Percentiles rank a stretch among this genome's conserved stretches.
Conservation (phyloP, 768 basidiomycete species). For the Psilocybe subaeruginosa region DNA sequence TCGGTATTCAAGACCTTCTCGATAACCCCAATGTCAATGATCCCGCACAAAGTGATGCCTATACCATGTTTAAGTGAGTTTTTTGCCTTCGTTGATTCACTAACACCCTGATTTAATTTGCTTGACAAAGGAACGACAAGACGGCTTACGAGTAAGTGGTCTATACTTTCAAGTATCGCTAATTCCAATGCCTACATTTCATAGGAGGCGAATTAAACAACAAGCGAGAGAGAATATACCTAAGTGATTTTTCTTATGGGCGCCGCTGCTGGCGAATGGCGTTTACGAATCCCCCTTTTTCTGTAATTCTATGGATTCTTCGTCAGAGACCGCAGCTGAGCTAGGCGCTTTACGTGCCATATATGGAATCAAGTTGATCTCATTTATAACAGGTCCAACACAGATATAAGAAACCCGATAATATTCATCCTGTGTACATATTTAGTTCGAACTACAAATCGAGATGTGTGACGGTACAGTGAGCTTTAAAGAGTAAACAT, state of each 20-base stretch:
- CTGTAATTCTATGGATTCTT: not conserved
- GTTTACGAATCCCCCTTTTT: not conserved
- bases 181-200: not conserved
- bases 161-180: conserved; percentile 2
- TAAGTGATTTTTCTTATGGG: conserved; percentile 53
- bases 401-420: too few relatives aligned
- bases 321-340: not conserved
- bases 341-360: not conserved
- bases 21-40: conserved; percentile 97
- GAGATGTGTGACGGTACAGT: not conserved
- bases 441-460: too few relatives aligned
- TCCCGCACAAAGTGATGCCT: conserved; percentile 98
- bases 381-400: too few relatives aligned
- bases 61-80: conserved; percentile 96
- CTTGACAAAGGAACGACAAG: conserved; percentile 79
- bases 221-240: conserved; percentile 92
- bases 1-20: conserved; percentile 95
- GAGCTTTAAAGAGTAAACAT: not conserved
- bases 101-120: conserved; percentile 1
- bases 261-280: not conserved
- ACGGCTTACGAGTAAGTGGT: conserved; percentile 82
- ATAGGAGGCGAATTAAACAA: conserved; percentile 74
- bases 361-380: too few relatives aligned
- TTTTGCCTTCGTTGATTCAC: not conserved
- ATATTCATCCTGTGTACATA: too few relatives aligned